Base-by-base conservation (phyloP, 306 rosid genomes). In the Nissolia schottii region DNA sequence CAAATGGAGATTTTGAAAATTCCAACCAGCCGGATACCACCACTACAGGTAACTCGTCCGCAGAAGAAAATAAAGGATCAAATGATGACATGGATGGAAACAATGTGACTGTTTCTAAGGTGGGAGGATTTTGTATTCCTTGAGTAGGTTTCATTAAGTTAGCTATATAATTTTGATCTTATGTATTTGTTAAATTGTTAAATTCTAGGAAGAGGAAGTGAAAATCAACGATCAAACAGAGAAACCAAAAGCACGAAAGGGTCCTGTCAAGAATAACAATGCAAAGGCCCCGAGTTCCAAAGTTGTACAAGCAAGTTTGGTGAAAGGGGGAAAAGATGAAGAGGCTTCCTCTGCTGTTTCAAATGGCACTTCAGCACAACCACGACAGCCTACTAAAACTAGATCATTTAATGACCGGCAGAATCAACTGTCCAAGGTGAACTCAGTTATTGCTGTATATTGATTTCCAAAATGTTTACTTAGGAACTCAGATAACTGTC, bases 251-350 rank as follows among this genome's bases (percentile, higher is more conserved):
- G 68, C 86, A 55, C 87, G 50, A 16, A 93, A 86, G 84, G 94
- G 70, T 88, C 81, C 69, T 67, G 70, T 80, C 31, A 90, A 75
- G 84, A 79, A 53, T 81, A 89, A 85, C 83, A 86, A 81, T 81
- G 91, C 78, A 64, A 91, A 86, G 73, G 61, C 71, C 24, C 29
- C 80, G 15, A 69, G 82, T 75, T 71, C 83, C 2, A 79, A 80
- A 64, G 75, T 58, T 43, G 67, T 48, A 80, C 70, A 64, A 43
- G 70, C 92, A 61, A 73, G 73, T 68, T 61, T 24, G 73, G 66
- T 67, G 62, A 86, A 64, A 77, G 85, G 79, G 82, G 82, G 71
- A 81, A 91, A 86, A 69, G 87, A 77, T 75, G 85, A 65, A 25
- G 85, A 77, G 64, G 58, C 75, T 32, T 56, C 78, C 59, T 69